Conservation (phyloP, 805 yeast species). For the Cyberlindnera galapagoensis region DNA sequence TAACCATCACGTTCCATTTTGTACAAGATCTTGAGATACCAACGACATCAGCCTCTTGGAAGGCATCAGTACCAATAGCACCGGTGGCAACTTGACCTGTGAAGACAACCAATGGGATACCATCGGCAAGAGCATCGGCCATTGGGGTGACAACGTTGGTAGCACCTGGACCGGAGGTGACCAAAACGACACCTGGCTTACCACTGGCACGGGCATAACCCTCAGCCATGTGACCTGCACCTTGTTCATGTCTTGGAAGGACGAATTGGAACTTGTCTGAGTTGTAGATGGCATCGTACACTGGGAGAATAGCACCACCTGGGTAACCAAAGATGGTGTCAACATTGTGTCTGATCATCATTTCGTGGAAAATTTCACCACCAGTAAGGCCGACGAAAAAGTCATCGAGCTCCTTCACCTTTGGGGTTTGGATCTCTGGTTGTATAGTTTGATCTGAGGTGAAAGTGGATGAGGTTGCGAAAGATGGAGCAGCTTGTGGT, state of each 20-base stretch:
- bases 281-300: constrained; percentile 93
- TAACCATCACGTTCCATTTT: constrained; percentile 99
- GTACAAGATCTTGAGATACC: constrained; percentile 97
- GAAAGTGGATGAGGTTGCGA: constrained; percentile 16
- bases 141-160: constrained; percentile 97
- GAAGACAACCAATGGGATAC: constrained; percentile 94
- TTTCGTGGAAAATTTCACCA: constrained; percentile 96
- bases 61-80: constrained; percentile 96
- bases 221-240: constrained; percentile 99
- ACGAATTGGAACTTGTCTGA: constrained; percentile 85
- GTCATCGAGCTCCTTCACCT: constrained; percentile 50
- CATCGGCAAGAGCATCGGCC: constrained; percentile 97
- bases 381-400: constrained; percentile 96
- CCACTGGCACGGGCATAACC: constrained; percentile 96
- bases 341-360: constrained; percentile 95
- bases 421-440: constrained; percentile 6
- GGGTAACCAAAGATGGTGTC: constrained; percentile 97
- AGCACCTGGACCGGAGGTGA: constrained; percentile 99
- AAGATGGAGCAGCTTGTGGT: constrained; percentile 24
- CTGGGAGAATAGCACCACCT: constrained; percentile 98
- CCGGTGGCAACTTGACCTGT: constrained; percentile 96
- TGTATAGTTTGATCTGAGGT: constrained; percentile 3
- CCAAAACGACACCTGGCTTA: constrained; percentile 95
- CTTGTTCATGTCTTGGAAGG: constrained; percentile 96
- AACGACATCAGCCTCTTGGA: constrained; percentile 97